phyloP scores from a whole-genome alignment of 2,329 filamentous ascomycete species.

The Fusarium subglutinans region DNA sequence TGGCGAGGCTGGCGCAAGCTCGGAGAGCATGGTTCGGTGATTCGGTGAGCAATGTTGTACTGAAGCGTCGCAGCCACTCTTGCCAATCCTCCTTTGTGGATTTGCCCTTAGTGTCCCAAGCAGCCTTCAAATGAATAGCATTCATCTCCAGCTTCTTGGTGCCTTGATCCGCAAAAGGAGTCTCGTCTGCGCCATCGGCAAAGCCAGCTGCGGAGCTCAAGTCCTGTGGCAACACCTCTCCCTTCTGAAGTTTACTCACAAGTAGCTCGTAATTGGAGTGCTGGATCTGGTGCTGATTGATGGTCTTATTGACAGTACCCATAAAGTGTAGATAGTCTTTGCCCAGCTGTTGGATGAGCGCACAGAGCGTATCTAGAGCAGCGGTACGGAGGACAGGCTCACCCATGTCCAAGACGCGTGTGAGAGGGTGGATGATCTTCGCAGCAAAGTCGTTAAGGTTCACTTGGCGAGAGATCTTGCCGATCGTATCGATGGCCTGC shows the following conservation, averaged over 20 bases:
- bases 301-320: constrained; percentile 88
- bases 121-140: constrained; percentile 93
- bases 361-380: constrained; percentile 92
- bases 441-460: constrained; percentile 97
- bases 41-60: constrained; percentile 92
- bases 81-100: constrained; percentile 99
- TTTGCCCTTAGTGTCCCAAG: constrained; percentile 96
- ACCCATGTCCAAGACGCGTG: constrained; percentile 77
- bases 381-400: constrained; percentile 80
- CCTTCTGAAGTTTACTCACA: constrained; percentile 91
- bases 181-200: constrained; percentile 79
- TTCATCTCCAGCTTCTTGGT: constrained; percentile 98
- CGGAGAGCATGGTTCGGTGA: constrained; percentile 95
- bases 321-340: constrained; percentile 96
- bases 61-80: constrained; percentile 97
- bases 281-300: constrained; percentile 81
- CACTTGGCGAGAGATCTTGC: constrained; percentile 92
- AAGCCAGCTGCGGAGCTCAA: constrained; percentile 88
- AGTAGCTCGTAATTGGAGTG: constrained; percentile 93
- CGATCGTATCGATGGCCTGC: constrained; percentile 92
- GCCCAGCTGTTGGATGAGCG: constrained; percentile 93
- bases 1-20: constrained; percentile 90
- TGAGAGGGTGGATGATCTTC: constrained; percentile 93
- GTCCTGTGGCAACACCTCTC: constrained; percentile 93
- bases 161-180: constrained; percentile 81